phyloP scores from a whole-genome alignment of 164 flowering plant species.

The Liquidambar formosana region DNA sequence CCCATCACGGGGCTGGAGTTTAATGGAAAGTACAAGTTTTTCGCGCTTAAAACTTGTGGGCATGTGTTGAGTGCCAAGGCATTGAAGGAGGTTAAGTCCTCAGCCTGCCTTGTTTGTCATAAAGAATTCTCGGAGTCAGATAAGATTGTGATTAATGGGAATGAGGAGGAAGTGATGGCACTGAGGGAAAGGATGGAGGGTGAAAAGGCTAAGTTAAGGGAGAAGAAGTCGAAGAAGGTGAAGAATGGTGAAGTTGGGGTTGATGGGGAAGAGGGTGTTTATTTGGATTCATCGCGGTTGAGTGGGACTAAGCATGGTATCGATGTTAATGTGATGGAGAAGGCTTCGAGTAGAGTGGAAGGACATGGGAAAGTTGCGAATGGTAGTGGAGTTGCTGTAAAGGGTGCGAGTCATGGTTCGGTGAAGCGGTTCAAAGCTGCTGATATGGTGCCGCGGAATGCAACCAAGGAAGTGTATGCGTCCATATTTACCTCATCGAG shows the following conservation, averaged over 20 bases:
- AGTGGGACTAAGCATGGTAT: slow-evolving; percentile 61
- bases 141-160: slow-evolving; percentile 85
- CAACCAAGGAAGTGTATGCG: slow-evolving; percentile 79
- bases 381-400: slow-evolving; percentile 23
- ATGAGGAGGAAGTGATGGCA: slow-evolving; percentile 68
- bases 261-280: slow-evolving; percentile 21
- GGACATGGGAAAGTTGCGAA: slow-evolving; percentile 35
- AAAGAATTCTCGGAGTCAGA: slow-evolving; percentile 60
- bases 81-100: slow-evolving; percentile 81
- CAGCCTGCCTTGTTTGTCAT: slow-evolving; percentile 78
- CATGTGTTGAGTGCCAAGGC: slow-evolving; percentile 98
- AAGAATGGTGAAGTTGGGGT: slow-evolving; percentile 39
- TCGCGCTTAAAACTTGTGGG: slow-evolving; percentile 72
- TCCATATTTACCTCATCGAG: slow-evolving; percentile 90
- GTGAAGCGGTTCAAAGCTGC: slow-evolving; percentile 65
- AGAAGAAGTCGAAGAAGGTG: slow-evolving; percentile 59
- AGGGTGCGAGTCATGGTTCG: slow-evolving; percentile 26
- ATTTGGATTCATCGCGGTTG: slow-evolving; percentile 19
- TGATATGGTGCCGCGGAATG: slow-evolving; percentile 64
- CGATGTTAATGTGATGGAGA: slow-evolving; percentile 31
- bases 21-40: slow-evolving; percentile 85
- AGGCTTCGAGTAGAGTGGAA: slow-evolving; percentile 32
- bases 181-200: slow-evolving; percentile 73
- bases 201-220: slow-evolving; percentile 58
- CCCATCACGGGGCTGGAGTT: slow-evolving; percentile 82